Evolutionary conservation across 176 grass and related monocot species (phyloP), one percentile per base, ranked within the genome.

Genomic region (Oryza brachyantha): DNA sequence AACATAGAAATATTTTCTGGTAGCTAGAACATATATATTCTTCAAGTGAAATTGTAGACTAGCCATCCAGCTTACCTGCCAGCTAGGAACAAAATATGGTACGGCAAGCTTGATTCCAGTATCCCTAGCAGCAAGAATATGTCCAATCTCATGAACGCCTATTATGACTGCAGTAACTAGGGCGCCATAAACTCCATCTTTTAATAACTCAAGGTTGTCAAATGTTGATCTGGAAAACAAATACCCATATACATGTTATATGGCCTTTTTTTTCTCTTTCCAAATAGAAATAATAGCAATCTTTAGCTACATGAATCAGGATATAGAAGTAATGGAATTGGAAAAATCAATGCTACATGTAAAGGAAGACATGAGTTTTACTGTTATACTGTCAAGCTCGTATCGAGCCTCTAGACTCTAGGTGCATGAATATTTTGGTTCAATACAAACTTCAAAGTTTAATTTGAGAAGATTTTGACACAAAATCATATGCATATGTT

Each of bases 41-140:
- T 28, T 70, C 65, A 8, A 40, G 1, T 50, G 42, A 86, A 81
- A n/a, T 52, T 84, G 29, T 69, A 72, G 26, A 60, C 16, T 21
- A n/a, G 24, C 28, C 71, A 8, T 68, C 7, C 41, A 42, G 17
- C 85, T 73, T 91, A 99, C 96, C 96, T 99, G 96, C 96, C 96
- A 99, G 80, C 96, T 99, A 58, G 96, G 96, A 87, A 99, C 90
- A 87, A 99, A 99, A 76, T 89, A 99, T 77, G 96, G 96, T 31
- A 99, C 86, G 29, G 83, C 88, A 31, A 99, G 84, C 93, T 99
- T 99, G 85, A 95, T 94, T n/a, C 92, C 86, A 36, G 66, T 89
- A 77, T 92, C 85, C 84, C 59, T 93, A 61, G 96, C 92, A 83
- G 86, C 84, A 66, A 90, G 81, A 79, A 99, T 87, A 68, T 99